These are phyloP conservation scores for Aspergillus aculeatus DNA, from an alignment of 2,329 filamentous ascomycete species.

Conservation along the genomic window DNA sequence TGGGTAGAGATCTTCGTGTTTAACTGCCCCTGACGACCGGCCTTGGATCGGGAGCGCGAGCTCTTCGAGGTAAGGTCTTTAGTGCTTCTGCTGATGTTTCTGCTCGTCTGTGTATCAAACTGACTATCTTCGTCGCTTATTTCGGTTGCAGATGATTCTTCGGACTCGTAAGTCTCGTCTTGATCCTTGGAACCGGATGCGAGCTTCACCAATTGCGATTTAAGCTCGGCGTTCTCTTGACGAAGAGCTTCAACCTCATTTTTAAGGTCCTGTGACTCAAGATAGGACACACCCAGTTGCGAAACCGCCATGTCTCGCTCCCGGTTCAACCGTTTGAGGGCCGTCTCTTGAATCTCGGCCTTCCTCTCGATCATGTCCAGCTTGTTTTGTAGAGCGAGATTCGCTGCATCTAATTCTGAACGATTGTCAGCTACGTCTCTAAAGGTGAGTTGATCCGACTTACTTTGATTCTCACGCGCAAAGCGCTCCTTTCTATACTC, in stretches of 20 bases:
- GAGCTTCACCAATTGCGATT: conserved; percentile 33
- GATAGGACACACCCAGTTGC: conserved; percentile 57
- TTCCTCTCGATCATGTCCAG: conserved; percentile 58
- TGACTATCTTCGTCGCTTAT: conserved; percentile 34
- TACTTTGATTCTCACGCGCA: conserved; percentile 41
- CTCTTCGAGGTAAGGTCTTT: conserved; percentile 32
- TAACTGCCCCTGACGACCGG: conserved; percentile 28
- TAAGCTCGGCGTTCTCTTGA: conserved; percentile 41
- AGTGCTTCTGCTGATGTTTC: conserved; percentile 28
- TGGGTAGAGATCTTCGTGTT: conserved; percentile 33
- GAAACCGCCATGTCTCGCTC: conserved; percentile 60
- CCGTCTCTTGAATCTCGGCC: conserved; percentile 53
- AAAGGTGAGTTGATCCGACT: conserved; percentile 13
- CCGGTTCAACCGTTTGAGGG: conserved; percentile 53
- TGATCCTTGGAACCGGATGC: conserved; percentile 21
- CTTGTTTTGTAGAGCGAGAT: conserved; percentile 55
- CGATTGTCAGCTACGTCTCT: conserved; percentile 22
- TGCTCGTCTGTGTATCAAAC: conserved; percentile 31
- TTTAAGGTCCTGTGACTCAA: conserved; percentile 50
- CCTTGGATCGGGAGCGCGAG: conserved; percentile 26
- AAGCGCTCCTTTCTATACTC: conserved; percentile 36
- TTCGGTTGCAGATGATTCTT: conserved; percentile 23
- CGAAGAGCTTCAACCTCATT: conserved; percentile 38
- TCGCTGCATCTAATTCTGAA: conserved; percentile 51
- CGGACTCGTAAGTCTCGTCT: conserved; percentile 31